Evolutionary conservation across 2,329 filamentous ascomycete genomes (phyloP).

Genomic region (Monilinia laxa): DNA sequence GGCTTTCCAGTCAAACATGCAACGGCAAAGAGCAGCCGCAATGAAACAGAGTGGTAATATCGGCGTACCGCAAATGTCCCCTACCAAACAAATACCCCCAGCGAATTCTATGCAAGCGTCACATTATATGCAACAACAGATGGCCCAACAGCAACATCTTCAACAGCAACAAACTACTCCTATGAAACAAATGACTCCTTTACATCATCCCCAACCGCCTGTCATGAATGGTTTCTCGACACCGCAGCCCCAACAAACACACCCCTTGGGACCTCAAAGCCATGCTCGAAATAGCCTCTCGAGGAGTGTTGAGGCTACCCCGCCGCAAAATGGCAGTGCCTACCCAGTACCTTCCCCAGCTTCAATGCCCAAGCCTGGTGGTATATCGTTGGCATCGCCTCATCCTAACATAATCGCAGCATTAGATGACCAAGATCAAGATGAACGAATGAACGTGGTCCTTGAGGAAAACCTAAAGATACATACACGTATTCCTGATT

Average conservation of each 20-base stretch:
- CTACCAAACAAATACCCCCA: conserved; percentile 45
- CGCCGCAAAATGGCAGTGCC: conserved; percentile 41
- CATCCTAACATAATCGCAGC: conserved; percentile 28
- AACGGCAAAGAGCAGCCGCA: conserved; percentile 44
- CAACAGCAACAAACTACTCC: conserved; percentile 49
- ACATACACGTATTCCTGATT: conserved; percentile 48
- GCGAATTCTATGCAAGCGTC: conserved; percentile 52
- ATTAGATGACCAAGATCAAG: conserved; percentile 26
- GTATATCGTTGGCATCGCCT: conserved; percentile 35
- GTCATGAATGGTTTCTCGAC: conserved; percentile 52
- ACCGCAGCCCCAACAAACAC: conserved; percentile 46
- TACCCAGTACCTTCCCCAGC: conserved; percentile 51
- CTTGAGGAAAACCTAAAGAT: conserved; percentile 44
- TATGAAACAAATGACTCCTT: conserved; percentile 48
- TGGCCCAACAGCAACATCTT: conserved; percentile 51
- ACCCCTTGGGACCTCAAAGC: conserved; percentile 44
- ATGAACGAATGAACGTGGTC: conserved; percentile 21
- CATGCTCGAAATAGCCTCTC: conserved; percentile 54
- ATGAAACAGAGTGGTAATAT: conserved; percentile 35
- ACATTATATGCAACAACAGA: conserved; percentile 49
- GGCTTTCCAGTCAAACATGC: conserved; percentile 57
- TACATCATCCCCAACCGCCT: conserved; percentile 47
- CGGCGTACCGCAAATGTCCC: conserved; percentile 46
- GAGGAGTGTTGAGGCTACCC: conserved; percentile 48
- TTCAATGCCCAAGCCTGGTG: conserved; percentile 36